Conservation (phyloP, 2,329 filamentous ascomycete genomes). For the Myrmaecium sp. region DNA sequence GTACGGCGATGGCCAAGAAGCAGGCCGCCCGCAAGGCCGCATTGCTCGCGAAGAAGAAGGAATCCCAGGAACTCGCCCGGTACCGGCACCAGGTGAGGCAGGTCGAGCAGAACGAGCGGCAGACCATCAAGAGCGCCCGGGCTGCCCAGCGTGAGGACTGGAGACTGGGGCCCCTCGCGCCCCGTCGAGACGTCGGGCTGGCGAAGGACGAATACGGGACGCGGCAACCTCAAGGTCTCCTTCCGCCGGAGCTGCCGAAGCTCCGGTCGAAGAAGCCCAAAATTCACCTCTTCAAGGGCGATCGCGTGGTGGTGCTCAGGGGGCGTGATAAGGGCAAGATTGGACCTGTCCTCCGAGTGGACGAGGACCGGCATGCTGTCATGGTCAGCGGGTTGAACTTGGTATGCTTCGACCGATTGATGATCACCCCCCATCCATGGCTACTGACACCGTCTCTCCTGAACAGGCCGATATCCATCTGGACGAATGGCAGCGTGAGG, state of each 20-base stretch:
- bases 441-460: conserved; percentile 8
- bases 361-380: conserved; percentile 15
- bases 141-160: conserved; percentile 55
- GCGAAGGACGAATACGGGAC: conserved; percentile 42
- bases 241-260: conserved; percentile 22
- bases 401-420: conserved; percentile 11
- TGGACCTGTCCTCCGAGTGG: conserved; percentile 46
- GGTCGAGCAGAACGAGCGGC: conserved; percentile 15
- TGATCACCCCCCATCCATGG: background rate
- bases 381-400: conserved; percentile 23
- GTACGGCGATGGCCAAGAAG: conserved; percentile 48
- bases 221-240: conserved; percentile 18
- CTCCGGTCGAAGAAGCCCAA: conserved; percentile 12
- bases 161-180: conserved; percentile 60
- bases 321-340: conserved; percentile 75
- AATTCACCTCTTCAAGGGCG: conserved; percentile 32
- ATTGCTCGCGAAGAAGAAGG: conserved; percentile 7
- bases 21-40: conserved; percentile 32
- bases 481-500: conserved; percentile 23
- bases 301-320: conserved; percentile 67
- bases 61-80: conserved; percentile 13
- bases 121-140: conserved; percentile 24
- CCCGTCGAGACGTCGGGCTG: conserved; percentile 53
- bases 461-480: conserved; percentile 24
- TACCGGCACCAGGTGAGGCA: conserved; percentile 22